Evolutionary conservation across 331 rosid genomes (phyloP).

Genomic region (Saraca asoca): DNA sequence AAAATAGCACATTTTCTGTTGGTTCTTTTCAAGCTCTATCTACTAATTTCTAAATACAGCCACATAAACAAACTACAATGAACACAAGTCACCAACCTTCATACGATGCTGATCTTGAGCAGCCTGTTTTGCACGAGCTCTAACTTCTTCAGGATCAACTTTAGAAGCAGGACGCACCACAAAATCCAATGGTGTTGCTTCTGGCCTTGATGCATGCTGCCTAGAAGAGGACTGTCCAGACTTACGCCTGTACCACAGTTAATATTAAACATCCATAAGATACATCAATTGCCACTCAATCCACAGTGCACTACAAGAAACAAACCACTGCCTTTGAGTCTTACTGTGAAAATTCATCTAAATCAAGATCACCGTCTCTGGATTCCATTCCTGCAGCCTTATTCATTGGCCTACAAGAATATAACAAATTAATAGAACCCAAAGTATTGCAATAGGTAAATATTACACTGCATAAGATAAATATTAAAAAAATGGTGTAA

Average conservation of each 20-base stretch:
- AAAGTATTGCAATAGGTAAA: background rate
- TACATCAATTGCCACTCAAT: slow-evolving; percentile 8
- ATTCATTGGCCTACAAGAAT: slow-evolving; percentile 57
- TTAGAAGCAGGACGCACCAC: slow-evolving; percentile 89
- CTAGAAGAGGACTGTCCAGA: slow-evolving; percentile 84
- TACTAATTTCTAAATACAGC: background rate
- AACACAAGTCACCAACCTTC: slow-evolving; percentile 60
- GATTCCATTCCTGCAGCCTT: slow-evolving; percentile 84
- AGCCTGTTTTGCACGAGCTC: slow-evolving; percentile 86
- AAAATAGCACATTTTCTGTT: too few species aligned
- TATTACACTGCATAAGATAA: too few species aligned
- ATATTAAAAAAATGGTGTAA: too few species aligned
- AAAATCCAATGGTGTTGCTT: slow-evolving; percentile 96
- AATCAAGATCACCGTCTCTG: slow-evolving; percentile 89
- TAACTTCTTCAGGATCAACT: slow-evolving; percentile 89
- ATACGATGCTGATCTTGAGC: slow-evolving; percentile 84
- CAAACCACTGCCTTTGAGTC: slow-evolving; percentile 32
- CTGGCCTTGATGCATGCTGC: slow-evolving; percentile 84
- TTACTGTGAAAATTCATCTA: slow-evolving; percentile 81
- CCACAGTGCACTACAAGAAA: slow-evolving; percentile 6
- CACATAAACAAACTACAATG: background rate
- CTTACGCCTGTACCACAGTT: slow-evolving; percentile 63
- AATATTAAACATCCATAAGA: slow-evolving; percentile 27
- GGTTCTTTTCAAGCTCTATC: background rate
- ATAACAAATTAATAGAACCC: slow-evolving; percentile 15